Conservation (phyloP, 129 eudicot species). For the Flaveria linearis region DNA sequence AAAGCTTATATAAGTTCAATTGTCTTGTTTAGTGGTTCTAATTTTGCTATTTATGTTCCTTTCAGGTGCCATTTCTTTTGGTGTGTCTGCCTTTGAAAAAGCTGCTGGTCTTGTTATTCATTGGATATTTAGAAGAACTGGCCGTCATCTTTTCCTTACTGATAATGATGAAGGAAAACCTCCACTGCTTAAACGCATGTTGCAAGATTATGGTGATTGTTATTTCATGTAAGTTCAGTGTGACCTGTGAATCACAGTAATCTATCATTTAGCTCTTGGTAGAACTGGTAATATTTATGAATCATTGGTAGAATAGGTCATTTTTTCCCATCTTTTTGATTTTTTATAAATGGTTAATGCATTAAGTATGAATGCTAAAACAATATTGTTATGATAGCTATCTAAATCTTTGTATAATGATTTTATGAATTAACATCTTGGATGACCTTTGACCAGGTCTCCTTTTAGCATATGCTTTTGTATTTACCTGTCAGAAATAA, state of each 20-base stretch:
- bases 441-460: background rate
- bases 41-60: background rate
- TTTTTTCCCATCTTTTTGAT: too few species aligned
- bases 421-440: background rate
- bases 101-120: slow-evolving; percentile 67
- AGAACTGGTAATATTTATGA: too few species aligned
- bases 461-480: background rate
- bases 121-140: slow-evolving; percentile 90
- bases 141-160: slow-evolving; percentile 81
- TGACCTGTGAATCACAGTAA: slow-evolving; percentile 6
- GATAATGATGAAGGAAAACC: slow-evolving; percentile 81
- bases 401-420: background rate
- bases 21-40: background rate
- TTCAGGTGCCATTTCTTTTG: slow-evolving; percentile 86
- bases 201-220: slow-evolving; percentile 61
- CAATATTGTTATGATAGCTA: background rate
- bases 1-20: background rate
- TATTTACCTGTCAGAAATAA: background rate
- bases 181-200: slow-evolving; percentile 81
- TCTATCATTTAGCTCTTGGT: background rate
- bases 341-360: background rate
- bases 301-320: too few species aligned
- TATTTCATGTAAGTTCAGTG: slow-evolving; percentile 55
- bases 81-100: slow-evolving; percentile 71
- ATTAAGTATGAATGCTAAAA: background rate